These are phyloP conservation scores for Metschnikowia orientalis DNA, from an alignment of 805 yeast species.

Conservation along the genomic window DNA sequence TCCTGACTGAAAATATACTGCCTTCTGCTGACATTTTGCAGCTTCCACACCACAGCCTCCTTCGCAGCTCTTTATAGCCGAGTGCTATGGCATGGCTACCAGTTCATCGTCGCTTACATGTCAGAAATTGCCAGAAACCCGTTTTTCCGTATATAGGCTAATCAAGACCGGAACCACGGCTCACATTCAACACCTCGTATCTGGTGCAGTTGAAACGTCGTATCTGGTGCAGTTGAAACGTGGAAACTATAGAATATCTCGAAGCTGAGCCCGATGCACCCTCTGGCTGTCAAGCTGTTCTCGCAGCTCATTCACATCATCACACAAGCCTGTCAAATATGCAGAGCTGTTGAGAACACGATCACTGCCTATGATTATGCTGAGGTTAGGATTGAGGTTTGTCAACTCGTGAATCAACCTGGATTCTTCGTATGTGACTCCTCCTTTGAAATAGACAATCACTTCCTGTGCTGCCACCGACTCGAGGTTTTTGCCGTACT, in stretches of 20 bases:
- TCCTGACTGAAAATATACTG: too few relatives aligned
- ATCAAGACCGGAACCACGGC: too few relatives aligned
- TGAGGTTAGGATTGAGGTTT: slow-evolving; percentile 49
- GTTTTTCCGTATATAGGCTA: too few relatives aligned
- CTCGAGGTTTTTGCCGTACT: slow-evolving; percentile 21
- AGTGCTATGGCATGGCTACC: too few relatives aligned
- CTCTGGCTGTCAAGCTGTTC: slow-evolving; percentile 29
- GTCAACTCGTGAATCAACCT: slow-evolving; percentile 73
- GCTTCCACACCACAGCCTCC: too few relatives aligned
- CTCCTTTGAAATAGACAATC: slow-evolving; percentile 76
- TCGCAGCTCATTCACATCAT: slow-evolving; percentile 20
- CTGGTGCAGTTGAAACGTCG: too few relatives aligned
- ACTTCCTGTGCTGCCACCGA: slow-evolving; percentile 52
- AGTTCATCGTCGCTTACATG: too few relatives aligned
- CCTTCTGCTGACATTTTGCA: too few relatives aligned
- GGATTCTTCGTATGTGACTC: slow-evolving; percentile 90
- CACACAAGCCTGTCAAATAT: slow-evolving; percentile 34
- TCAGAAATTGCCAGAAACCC: too few relatives aligned
- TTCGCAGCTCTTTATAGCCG: too few relatives aligned
- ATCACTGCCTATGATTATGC: slow-evolving; percentile 76
- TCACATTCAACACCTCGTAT: too few relatives aligned
- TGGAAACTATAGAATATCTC: slow-evolving; percentile 23
- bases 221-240: too few relatives aligned
- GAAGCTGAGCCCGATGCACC: slow-evolving; percentile 38
- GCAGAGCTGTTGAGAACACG: slow-evolving; percentile 29